phyloP scores from a whole-genome alignment of 495 filamentous ascomycete genomes.

The Hypoxylon subgilvum region DNA sequence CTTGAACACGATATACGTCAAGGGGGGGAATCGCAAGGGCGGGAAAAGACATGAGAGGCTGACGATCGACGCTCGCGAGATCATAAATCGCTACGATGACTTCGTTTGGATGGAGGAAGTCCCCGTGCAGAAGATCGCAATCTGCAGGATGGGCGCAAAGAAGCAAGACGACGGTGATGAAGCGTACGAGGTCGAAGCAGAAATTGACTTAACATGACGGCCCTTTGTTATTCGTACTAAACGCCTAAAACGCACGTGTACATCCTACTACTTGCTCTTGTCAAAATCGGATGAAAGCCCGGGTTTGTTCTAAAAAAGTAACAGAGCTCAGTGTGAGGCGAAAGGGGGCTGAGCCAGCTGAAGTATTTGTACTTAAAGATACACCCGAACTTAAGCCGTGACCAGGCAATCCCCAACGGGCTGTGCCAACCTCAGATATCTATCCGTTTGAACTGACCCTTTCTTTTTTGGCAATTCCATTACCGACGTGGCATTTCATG shows the following conservation, averaged over 20 bases:
- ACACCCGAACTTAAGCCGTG: conserved; percentile 34
- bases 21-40: conserved; percentile 48
- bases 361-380: conserved; percentile 15
- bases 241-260: too few species aligned
- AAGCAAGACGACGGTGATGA: conserved; percentile 56
- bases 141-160: conserved; percentile 82
- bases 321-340: not conserved
- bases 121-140: conserved; percentile 65
- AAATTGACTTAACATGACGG: conserved; percentile 45
- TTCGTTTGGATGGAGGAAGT: conserved; percentile 68
- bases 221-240: not conserved
- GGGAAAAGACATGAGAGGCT: conserved; percentile 42
- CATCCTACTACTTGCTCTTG: too few species aligned
- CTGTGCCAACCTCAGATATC: conserved; percentile 20
- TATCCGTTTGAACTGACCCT: not conserved
- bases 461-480: not conserved
- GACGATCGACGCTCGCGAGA: conserved; percentile 59
- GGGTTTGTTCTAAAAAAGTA: not conserved
- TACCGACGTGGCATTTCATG: conserved; percentile 17
- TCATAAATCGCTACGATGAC: conserved; percentile 59
- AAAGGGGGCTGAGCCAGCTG: not conserved
- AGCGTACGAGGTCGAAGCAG: conserved; percentile 59
- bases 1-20: conserved; percentile 84
- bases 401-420: conserved; percentile 13
- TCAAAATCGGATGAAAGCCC: too few species aligned